Base-by-base conservation (phyloP, 169 alveolate species). In the Theileria luwenshuni region DNA sequence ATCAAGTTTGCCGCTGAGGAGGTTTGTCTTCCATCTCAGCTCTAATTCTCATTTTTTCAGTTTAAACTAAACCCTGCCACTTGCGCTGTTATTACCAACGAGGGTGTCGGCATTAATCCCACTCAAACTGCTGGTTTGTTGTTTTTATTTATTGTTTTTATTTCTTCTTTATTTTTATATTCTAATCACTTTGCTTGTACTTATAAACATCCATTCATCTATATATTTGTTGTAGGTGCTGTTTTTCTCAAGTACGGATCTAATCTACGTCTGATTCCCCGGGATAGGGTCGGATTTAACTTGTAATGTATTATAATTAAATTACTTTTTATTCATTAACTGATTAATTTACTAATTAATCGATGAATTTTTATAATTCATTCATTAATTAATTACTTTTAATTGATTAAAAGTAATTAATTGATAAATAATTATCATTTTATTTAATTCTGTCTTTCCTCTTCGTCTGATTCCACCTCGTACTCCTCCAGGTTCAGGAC, bases 21-120 rank as follows among this genome's bases (percentile, higher is more conserved):
- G 74, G 89, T 81, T 17, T n/a, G n/a, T n/a, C n/a, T n/a, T n/a
- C n/a, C n/a, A 13, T 58, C n/a, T 1, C 13, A 2, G 3, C 0
- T 13, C 30, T 8, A 19, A 7, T 23, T 21, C 27, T 1, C 6
- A 6, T 2, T 43, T 27, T 19, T 32, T 32, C 62, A 91, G 92
- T 94, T 94, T 83, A 90, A 89, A 76, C 96, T 94, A 17, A 93
- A 92, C 64, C 94, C 96, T 10, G 90, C 92, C 21, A 94, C 97
- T 19, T 86, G 95, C 63, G 97, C 97, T 0, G 79, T 93, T 42
- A 93, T 93, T 27, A 93, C 97, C 21, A 90, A 90, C 77, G 81
- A 90, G 47, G 97, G 97, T 15, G 92, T 92, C 12, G 97, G 97
- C 17, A 92, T 94, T 17, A 92, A 94, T 71, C 96, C 96, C 3